A percentile compares a stretch with the other conserved stretches of the same genome.
Evolutionary conservation across 225 moss, liverwort and hornwort genomes (phyloP).

Genomic region (Pseudoscleropodium purum): DNA sequence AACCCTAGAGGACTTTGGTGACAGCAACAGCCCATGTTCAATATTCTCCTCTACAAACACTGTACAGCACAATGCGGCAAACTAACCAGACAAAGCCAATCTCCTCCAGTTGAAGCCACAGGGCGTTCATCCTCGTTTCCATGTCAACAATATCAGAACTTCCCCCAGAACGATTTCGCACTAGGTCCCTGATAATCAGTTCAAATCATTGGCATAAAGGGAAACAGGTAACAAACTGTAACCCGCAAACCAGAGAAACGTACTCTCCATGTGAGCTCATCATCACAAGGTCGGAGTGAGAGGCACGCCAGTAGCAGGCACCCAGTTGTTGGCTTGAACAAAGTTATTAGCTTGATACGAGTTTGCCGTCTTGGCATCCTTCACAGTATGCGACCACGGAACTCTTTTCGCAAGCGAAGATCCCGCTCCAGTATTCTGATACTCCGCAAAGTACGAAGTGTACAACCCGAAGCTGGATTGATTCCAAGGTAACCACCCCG

Average conservation of each 20-base stretch:
- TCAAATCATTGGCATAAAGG: background rate
- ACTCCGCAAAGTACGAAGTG: constrained; percentile 59
- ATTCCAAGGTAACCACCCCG: constrained; percentile 51
- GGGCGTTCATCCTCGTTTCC: background rate
- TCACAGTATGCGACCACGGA: constrained; percentile 36
- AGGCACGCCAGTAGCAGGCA: background rate
- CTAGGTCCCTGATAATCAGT: background rate
- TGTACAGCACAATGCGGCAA: background rate
- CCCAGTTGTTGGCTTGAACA: constrained; percentile 18
- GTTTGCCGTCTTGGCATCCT: background rate
- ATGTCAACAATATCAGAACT: background rate
- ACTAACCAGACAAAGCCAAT: background rate
- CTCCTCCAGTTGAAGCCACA: background rate
- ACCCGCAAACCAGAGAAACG: background rate
- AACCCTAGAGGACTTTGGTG: background rate
- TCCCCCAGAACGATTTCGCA: background rate
- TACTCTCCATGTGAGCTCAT: background rate
- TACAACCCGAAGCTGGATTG: constrained; percentile 37
- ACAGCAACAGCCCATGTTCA: background rate
- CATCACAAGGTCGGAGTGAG: background rate
- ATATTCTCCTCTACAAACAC: background rate
- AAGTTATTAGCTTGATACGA: constrained; percentile 28
- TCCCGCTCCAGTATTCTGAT: constrained; percentile 29
- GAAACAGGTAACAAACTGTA: background rate
- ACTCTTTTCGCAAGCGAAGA: constrained; percentile 17